Conservation (phyloP, 352 stramenopile genomes). For the Pythium myriotylum region DNA sequence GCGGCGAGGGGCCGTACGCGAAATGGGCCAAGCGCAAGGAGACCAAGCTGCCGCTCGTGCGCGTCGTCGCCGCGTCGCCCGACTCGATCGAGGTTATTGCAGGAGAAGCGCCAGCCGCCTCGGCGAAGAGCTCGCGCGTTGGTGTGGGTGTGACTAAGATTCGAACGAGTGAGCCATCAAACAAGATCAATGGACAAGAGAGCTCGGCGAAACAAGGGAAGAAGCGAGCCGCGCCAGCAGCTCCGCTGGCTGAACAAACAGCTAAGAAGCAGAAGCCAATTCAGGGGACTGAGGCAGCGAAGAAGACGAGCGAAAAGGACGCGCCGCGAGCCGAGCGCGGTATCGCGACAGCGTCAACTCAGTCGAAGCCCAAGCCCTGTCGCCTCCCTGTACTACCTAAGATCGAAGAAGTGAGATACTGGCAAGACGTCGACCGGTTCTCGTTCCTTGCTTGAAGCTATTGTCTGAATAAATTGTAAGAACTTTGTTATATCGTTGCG, state of each 20-base stretch:
- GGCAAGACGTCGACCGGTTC: slow-evolving; percentile 33
- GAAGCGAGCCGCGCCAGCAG: not conserved
- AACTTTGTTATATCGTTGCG: too few species aligned
- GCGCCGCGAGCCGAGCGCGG: too few species aligned
- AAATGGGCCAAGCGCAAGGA: slow-evolving; percentile 24
- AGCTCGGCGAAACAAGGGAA: not conserved
- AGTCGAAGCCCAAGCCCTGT: too few species aligned
- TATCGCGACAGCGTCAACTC: too few species aligned
- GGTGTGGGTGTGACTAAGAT: slow-evolving; percentile 3
- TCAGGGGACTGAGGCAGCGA: too few species aligned
- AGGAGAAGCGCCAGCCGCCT: not conserved
- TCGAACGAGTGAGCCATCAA: too few species aligned
- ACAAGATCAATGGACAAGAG: too few species aligned
- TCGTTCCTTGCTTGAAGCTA: slow-evolving; percentile 21
- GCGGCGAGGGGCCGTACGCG: slow-evolving; percentile 5
- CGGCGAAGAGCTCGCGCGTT: not conserved
- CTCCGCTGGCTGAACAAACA: not conserved
- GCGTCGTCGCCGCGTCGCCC: slow-evolving; percentile 9
- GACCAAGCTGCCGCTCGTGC: slow-evolving; percentile 19
- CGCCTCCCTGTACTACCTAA: too few species aligned
- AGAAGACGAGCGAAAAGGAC: too few species aligned
- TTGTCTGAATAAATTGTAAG: too few species aligned
- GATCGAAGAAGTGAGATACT: slow-evolving; percentile 26
- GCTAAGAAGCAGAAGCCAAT: not conserved
- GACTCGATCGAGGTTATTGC: slow-evolving; percentile 15